Base-by-base conservation (phyloP, 305 asterid genomes). In the Rubia tinctorum region DNA sequence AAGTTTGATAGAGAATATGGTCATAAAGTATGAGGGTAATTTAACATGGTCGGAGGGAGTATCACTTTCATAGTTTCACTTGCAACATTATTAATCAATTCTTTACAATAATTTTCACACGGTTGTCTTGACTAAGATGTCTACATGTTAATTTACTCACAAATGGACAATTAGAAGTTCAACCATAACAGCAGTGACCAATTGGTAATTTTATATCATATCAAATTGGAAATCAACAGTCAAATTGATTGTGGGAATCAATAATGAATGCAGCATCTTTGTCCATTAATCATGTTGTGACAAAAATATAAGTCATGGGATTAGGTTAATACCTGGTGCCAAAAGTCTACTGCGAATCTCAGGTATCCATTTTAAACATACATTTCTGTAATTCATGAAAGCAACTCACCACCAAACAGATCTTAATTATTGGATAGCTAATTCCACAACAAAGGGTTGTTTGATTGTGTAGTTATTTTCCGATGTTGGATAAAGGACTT, bases 331-430 rank as follows among this genome's bases (percentile, higher is more conserved):
- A 49, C 58, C 37, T 44, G 78, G 76, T 44, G 75, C 82, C 71
- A 49, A 75, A 78, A 74, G 79, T 75, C 76, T 73, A 66, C 65
- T 77, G 17, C 68, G 71, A 76, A 82, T 81, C 79, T 66, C 60
- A 72, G 75, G 75, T 70, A 74, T 22, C 18, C 47, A 53, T 37
- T 37, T 42, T 56, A 66, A 55, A 47, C 43, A 71, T 45, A 18
- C 49, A 53, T 80, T 20, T 40, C 39, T 40, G 71, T 71, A 40
- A 74, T 81, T 58, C 40, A 44, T 68, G 87, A 83, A 70, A 83
- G 84, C 77, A 78, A 83, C 84, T 22, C 69, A 14, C 75, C 8
- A 83, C 84, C 87, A 76, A 83, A 80, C 81, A 55, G 60, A n/a
- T 55, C 60, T 55, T 55, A 55, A 55, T 55, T 55, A 55, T 55